Conservation (phyloP, 345 rosid species). For the Combretum micranthum region DNA sequence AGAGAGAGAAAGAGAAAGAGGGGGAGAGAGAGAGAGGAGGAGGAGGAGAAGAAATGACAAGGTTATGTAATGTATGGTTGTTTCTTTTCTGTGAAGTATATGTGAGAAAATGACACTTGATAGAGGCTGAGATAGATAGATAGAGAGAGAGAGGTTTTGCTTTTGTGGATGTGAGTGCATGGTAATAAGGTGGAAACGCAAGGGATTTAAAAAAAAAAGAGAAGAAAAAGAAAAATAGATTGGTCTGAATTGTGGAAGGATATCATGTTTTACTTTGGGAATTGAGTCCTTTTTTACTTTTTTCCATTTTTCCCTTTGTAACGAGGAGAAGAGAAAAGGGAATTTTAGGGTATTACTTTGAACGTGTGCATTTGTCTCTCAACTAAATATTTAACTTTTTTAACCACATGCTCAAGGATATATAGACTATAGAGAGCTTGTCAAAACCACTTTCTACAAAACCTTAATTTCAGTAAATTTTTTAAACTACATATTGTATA, state of each 20-base stretch:
- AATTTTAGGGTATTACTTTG: constrained; percentile 19
- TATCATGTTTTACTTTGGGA: constrained; percentile 2
- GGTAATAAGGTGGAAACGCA: constrained; percentile 31
- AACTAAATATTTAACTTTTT: constrained; percentile 31
- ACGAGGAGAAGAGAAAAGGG: constrained; percentile 4
- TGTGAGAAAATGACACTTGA: constrained; percentile 83
- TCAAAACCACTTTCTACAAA: too few species aligned
- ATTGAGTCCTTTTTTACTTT: constrained; percentile 18
- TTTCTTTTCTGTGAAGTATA: constrained; percentile 73
- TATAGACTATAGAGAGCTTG: too few species aligned
- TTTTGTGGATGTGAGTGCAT: constrained; percentile 67
- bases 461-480: too few species aligned
- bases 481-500: too few species aligned
- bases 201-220: constrained; percentile 12
- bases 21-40: constrained; percentile 14
- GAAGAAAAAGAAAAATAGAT: not conserved
- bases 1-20: constrained; percentile 11
- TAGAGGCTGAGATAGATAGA: constrained; percentile 12
- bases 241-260: constrained; percentile 5
- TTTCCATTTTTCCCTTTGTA: not conserved
- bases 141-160: constrained; percentile 19
- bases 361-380: constrained; percentile 27
- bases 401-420: constrained; percentile 1
- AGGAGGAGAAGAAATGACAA: constrained; percentile 42
- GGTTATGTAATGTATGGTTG: constrained; percentile 51